Evolutionary conservation across 2,329 filamentous ascomycete species (phyloP).

Genomic region (Fragosphaeria purpurea): DNA sequence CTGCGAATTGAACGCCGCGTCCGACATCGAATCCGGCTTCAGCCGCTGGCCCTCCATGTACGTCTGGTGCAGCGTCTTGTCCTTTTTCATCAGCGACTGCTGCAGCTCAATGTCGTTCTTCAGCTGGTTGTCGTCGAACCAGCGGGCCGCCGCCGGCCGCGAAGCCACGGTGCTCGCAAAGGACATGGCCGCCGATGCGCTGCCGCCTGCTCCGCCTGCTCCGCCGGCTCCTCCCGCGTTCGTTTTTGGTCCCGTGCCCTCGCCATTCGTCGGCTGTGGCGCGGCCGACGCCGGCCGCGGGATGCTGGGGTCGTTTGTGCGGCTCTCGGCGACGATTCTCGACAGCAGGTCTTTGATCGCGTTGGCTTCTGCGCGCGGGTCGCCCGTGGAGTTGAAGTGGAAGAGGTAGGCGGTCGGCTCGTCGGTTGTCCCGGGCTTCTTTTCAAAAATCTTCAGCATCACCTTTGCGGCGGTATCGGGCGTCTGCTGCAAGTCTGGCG

Average conservation of each 20-base stretch:
- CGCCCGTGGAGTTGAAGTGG: slow-evolving; percentile 68
- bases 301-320: slow-evolving; percentile 42
- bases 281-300: slow-evolving; percentile 32
- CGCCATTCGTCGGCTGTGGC: slow-evolving; percentile 11
- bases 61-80: slow-evolving; percentile 64
- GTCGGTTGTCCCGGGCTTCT: slow-evolving; percentile 41
- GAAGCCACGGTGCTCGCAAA: slow-evolving; percentile 61
- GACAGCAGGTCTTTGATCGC: slow-evolving; percentile 75
- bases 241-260: not conserved
- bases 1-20: slow-evolving; percentile 74
- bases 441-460: slow-evolving; percentile 85
- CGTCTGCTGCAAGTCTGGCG: slow-evolving; percentile 81
- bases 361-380: slow-evolving; percentile 76
- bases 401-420: slow-evolving; percentile 70
- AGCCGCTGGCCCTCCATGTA: slow-evolving; percentile 77
- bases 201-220: slow-evolving; percentile 19
- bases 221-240: slow-evolving; percentile 16
- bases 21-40: slow-evolving; percentile 75
- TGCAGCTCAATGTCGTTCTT: slow-evolving; percentile 74
- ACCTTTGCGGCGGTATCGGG: slow-evolving; percentile 81
- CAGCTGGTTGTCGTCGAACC: slow-evolving; percentile 74
- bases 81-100: slow-evolving; percentile 76
- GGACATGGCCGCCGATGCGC: slow-evolving; percentile 60
- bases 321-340: slow-evolving; percentile 60
- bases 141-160: slow-evolving; percentile 46